Evolutionary conservation across 2,329 filamentous ascomycete species (phyloP).

Genomic region (Cladophialophora bantiana): DNA sequence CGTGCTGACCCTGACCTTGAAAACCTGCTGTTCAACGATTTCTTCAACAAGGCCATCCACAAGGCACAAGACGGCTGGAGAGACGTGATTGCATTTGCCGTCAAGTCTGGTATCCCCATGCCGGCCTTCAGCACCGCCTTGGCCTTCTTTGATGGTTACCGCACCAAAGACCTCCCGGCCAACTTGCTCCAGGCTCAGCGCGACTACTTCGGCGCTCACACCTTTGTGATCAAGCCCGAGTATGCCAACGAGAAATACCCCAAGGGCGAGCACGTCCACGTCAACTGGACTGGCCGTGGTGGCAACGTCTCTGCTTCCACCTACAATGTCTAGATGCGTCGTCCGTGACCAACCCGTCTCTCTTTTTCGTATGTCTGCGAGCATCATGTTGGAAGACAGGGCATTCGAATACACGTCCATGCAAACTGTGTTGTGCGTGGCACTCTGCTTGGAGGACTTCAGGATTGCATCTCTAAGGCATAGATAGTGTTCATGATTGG

Average conservation of each 20-base stretch:
- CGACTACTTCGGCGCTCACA: constrained; percentile 98
- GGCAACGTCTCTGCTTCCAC: constrained; percentile 97
- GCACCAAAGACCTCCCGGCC: constrained; percentile 94
- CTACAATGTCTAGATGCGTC: constrained; percentile 80
- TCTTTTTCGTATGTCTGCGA: background rate
- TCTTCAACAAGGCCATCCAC: constrained; percentile 99
- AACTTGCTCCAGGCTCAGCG: constrained; percentile 98
- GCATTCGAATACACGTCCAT: constrained; percentile 12
- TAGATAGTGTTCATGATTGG: constrained; percentile 21
- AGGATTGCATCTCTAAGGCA: constrained; percentile 17
- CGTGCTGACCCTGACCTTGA: constrained; percentile 91
- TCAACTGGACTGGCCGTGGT: constrained; percentile 99
- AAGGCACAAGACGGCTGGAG: constrained; percentile 92
- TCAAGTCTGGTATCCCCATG: constrained; percentile 92
- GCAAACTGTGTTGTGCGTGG: background rate
- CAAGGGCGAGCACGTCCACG: constrained; percentile 87
- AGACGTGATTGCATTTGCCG: constrained; percentile 88
- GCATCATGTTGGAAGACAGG: background rate
- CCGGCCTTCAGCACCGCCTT: constrained; percentile 96
- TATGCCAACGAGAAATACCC: constrained; percentile 78
- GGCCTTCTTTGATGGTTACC: constrained; percentile 98
- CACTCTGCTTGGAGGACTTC: constrained; percentile 10
- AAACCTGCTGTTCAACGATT: constrained; percentile 98
- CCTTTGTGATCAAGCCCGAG: constrained; percentile 87
- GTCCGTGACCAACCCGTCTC: background rate